These are phyloP conservation scores for Rhizomucor pusillus DNA, from an alignment of 371 early-diverging fungal genomes.

Conservation along the genomic window DNA sequence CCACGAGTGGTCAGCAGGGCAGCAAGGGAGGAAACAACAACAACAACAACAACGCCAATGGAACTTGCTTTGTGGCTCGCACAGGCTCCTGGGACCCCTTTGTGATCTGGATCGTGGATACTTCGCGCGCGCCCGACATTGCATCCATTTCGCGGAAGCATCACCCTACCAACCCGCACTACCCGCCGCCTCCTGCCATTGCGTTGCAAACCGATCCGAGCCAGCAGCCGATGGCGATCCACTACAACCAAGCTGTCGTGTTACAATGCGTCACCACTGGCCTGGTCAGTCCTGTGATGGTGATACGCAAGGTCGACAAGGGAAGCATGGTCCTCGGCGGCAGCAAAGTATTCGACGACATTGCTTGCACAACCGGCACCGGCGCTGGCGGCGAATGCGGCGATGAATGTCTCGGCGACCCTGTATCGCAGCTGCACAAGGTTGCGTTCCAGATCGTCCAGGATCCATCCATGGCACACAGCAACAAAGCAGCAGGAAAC, in stretches of 20 bases:
- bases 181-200: conserved; percentile 76
- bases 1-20: conserved; percentile 20
- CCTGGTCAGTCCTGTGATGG: conserved; percentile 79
- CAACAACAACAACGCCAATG: conserved; percentile 39
- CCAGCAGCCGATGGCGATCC: conserved; percentile 65
- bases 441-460: conserved; percentile 81
- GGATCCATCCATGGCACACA: conserved; percentile 35
- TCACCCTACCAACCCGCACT: conserved; percentile 54
- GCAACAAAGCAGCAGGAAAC: conserved; percentile 29
- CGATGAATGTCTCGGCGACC: conserved; percentile 54
- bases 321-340: conserved; percentile 78
- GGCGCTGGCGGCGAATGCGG: conserved; percentile 44
- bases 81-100: conserved; percentile 86
- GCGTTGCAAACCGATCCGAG: conserved; percentile 49
- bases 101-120: conserved; percentile 84
- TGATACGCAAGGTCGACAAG: conserved; percentile 81
- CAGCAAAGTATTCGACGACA: conserved; percentile 28
- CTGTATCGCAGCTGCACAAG: conserved; percentile 90
- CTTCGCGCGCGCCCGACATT: conserved; percentile 45
- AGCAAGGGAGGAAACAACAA: conserved; percentile 14
- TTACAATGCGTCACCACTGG: conserved; percentile 82
- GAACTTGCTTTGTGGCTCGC: conserved; percentile 77
- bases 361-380: conserved; percentile 8
- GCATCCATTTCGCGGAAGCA: conserved; percentile 31
- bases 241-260: conserved; percentile 82